Evolutionary conservation across 768 basidiomycete genomes (phyloP), one percentile per base, ranked within the genome.

Genomic region (Tremella fuciformis): DNA sequence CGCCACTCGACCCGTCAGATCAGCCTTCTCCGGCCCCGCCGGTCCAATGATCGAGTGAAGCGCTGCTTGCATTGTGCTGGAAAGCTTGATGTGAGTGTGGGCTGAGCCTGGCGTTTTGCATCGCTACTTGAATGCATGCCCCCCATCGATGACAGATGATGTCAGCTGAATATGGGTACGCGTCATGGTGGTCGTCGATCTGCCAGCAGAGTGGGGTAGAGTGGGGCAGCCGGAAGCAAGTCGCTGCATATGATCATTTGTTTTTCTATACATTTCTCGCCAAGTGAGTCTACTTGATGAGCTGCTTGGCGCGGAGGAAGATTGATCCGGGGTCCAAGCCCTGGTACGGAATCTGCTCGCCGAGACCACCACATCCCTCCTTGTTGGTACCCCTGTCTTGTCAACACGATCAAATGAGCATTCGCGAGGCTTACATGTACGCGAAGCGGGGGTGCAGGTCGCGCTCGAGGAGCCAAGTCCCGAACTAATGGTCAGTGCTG

Each of bases 391-490:
- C 60, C 58, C 58, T 59, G 37, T 22, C 26, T 13, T 16, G 22
- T 13, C n/a, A 34, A 22, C 46, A 41, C 58, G 37, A 11, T 8
- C 18, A 40, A 18, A 24, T n/a, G 34, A 6, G 24, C 22, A 37
- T 22, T 16, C 8, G 15, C n/a, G 13, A 0, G 2, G 55, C 69
- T 60, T 40, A 58, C 79, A 91, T 86, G 80, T 91, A 89, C 13
- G 82, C 84, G 70, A 86, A 92, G 70, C 82, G 86, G 42, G 89
- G 89, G 13, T 87, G 86, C 59, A 91, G 83, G 66, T 81, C 79
- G 65, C 89, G 86, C 77, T 91, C 89, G 21, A 92, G 80, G 26
- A 91, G 80, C 88, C 88, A 91, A 0, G 89, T 89, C 21, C 90
- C 90, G 69, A 83, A 87, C 78, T 86, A 44, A 13, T 1, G 2